These are phyloP conservation scores for Euphorbia pulcherrima DNA, from an alignment of 345 rosid genomes.

Conservation along the genomic window DNA sequence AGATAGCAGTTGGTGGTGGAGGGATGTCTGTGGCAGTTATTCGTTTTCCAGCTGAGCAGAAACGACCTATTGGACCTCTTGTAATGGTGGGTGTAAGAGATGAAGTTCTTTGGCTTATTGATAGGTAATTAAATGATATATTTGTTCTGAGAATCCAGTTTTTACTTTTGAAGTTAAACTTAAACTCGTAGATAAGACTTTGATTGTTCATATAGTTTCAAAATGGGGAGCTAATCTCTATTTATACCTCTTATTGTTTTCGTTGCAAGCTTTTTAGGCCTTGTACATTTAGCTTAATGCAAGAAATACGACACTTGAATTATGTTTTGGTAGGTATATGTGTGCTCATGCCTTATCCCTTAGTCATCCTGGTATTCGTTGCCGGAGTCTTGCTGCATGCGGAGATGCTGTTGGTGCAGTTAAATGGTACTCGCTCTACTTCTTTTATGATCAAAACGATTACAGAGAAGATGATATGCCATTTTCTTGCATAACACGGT, in stretches of 20 bases:
- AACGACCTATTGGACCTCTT: slow-evolving; percentile 95
- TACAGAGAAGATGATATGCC: neutral
- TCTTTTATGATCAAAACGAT: neutral
- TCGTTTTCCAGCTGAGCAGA: slow-evolving; percentile 90
- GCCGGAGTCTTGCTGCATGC: slow-evolving; percentile 94
- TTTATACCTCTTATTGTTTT: neutral
- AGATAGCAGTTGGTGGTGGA: slow-evolving; percentile 99
- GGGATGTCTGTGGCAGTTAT: slow-evolving; percentile 98
- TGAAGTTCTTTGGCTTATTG: slow-evolving; percentile 99
- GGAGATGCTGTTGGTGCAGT: slow-evolving; percentile 99
- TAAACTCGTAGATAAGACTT: too few relatives aligned
- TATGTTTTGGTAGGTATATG: slow-evolving; percentile 65
- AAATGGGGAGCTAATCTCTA: neutral
- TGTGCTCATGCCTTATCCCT: slow-evolving; percentile 94
- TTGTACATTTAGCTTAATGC: neutral
- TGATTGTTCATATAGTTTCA: neutral
- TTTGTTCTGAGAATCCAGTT: too few relatives aligned
- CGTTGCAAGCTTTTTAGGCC: neutral
- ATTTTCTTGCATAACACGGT: slow-evolving; percentile 10
- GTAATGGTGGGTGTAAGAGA: slow-evolving; percentile 90
- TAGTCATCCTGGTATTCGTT: slow-evolving; percentile 95
- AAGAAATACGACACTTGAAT: slow-evolving; percentile 1
- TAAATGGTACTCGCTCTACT: slow-evolving; percentile 63
- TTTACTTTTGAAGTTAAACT: too few relatives aligned
- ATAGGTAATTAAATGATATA: slow-evolving; percentile 44